phyloP scores from a whole-genome alignment of 2,329 filamentous ascomycete species.

The Plenodomus biglobosus region DNA sequence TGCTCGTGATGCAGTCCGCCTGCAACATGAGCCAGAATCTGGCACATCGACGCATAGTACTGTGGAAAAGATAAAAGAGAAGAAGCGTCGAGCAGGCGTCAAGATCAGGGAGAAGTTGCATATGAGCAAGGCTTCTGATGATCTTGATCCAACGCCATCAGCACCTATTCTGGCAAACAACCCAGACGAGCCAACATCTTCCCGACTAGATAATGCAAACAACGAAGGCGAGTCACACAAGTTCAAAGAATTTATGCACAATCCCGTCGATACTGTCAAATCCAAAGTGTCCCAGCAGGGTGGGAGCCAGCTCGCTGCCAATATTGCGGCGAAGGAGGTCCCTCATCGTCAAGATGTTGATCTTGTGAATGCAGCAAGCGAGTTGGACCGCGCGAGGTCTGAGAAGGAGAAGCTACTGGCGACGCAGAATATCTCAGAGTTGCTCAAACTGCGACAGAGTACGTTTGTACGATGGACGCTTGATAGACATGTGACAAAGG shows the following conservation, averaged over 20 bases:
- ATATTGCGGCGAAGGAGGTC: conserved; percentile 49
- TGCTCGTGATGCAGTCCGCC: conserved; percentile 19
- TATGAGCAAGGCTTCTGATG: conserved; percentile 22
- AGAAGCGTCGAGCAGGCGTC: conserved; percentile 21
- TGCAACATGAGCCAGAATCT: conserved; percentile 6
- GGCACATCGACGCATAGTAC: conserved; percentile 13
- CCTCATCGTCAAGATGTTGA: conserved; percentile 43
- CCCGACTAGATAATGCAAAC: conserved; percentile 17
- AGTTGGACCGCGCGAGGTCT: conserved; percentile 14
- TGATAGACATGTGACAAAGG: conserved; percentile 41
- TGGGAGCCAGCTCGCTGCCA: conserved; percentile 29
- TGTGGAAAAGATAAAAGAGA: conserved; percentile 19
- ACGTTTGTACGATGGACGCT: conserved; percentile 43
- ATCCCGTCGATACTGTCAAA: conserved; percentile 30
- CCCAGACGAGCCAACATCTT: conserved; percentile 14
- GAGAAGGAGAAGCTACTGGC: conserved; percentile 20
- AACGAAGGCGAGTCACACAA: conserved; percentile 23
- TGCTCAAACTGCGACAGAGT: conserved; percentile 34
- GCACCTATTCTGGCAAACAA: conserved; percentile 20
- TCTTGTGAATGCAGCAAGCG: conserved; percentile 38
- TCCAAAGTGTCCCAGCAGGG: conserved; percentile 23
- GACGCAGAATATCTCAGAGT: conserved; percentile 17
- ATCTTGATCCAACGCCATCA: conserved; percentile 4
- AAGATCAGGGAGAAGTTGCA: conserved; percentile 29
- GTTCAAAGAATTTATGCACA: conserved; percentile 27